Base-by-base conservation (phyloP, 208 protist species). In the Novymonas esmeraldas region DNA sequence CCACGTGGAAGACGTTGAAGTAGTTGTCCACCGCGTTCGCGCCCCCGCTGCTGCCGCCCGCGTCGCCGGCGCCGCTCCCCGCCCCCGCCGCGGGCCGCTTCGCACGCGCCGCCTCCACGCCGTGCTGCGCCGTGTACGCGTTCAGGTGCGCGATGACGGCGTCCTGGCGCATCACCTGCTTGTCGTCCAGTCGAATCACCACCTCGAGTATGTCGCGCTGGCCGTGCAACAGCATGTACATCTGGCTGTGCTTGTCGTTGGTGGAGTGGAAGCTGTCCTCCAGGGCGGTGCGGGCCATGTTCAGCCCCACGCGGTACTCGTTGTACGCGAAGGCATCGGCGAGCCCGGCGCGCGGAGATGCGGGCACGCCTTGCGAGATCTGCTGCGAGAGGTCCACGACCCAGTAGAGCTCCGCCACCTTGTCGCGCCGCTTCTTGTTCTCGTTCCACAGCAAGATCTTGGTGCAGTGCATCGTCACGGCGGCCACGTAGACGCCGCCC, bases 141-240 rank as follows among this genome's bases (percentile, higher is more conserved):
- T 81, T 87, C 14, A 93, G 68, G 52, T 90, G 77, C 18, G 79
- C 85, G 28, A 91, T 78, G 13, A 95, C 64, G 48, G 82, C 82
- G 39, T 93, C 86, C 65, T 82, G 64, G 42, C 83, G 79, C 46
- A 88, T 58, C 41, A 95, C 73, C 63, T 82, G 63, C 64, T 90
- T 92, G 60, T 88, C 80, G 36, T 91, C 86, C 2, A 95, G 51
- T 26, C 83, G 78, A 29, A 93, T 59, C n/a, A 92, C 82, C 28
- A 93, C 75, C 71, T 95, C 86, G 34, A 90, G 41, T 16, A 91
- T 89, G 52, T 95, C 84, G 26, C 73, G 71, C 52, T 80, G 74
- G 14, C 86, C 87, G 68, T 95, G 78, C 28, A 95, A 49, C n/a
- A 95, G 71, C 48, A 95, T 44, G 72, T 89, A 84, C 74, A 92